Evolutionary conservation across 768 basidiomycete species (phyloP).

Genomic region (Amanita muscaria): DNA sequence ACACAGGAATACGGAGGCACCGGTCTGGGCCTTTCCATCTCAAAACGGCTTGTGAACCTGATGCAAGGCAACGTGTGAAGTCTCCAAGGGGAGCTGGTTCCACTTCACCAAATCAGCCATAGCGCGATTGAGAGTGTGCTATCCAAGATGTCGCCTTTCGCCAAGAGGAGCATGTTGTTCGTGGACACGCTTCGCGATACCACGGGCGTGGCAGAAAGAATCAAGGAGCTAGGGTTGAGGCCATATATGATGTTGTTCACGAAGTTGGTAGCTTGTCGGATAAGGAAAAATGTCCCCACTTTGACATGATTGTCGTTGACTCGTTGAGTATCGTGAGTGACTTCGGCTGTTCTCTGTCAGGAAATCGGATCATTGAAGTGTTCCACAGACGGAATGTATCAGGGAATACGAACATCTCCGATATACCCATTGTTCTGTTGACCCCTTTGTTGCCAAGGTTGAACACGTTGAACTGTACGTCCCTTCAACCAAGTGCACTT

Average conservation of each 20-base stretch:
- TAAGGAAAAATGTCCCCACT: slow-evolving; percentile 75
- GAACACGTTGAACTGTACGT: slow-evolving; percentile 69
- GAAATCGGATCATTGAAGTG: too few species aligned
- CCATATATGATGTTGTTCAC: slow-evolving; percentile 69
- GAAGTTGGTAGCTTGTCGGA: slow-evolving; percentile 72
- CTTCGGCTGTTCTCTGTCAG: too few species aligned
- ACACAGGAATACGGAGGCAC: slow-evolving; percentile 92
- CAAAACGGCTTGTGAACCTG: too few species aligned
- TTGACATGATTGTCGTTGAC: slow-evolving; percentile 95
- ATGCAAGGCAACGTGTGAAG: too few species aligned
- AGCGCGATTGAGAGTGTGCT: slow-evolving; percentile 63
- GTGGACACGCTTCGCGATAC: too few species aligned
- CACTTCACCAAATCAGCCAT: slow-evolving; percentile 89
- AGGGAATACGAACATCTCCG: slow-evolving; percentile 91
- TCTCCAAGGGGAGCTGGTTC: slow-evolving; percentile 87
- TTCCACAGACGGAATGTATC: slow-evolving; percentile 69
- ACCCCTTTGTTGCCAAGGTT: slow-evolving; percentile 70
- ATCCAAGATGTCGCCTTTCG: too few species aligned
- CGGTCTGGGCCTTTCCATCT: too few species aligned
- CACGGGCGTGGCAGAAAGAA: too few species aligned
- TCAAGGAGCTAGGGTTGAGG: slow-evolving; percentile 71
- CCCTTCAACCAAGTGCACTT: slow-evolving; percentile 5
- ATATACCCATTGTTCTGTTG: slow-evolving; percentile 91
- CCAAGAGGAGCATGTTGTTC: too few species aligned
- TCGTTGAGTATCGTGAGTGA: slow-evolving; percentile 67